A percentile compares a stretch with the other conserved stretches of the same genome.
Evolutionary conservation across 2,329 filamentous ascomycete species (phyloP).

Genomic region (Cadophora sp.): DNA sequence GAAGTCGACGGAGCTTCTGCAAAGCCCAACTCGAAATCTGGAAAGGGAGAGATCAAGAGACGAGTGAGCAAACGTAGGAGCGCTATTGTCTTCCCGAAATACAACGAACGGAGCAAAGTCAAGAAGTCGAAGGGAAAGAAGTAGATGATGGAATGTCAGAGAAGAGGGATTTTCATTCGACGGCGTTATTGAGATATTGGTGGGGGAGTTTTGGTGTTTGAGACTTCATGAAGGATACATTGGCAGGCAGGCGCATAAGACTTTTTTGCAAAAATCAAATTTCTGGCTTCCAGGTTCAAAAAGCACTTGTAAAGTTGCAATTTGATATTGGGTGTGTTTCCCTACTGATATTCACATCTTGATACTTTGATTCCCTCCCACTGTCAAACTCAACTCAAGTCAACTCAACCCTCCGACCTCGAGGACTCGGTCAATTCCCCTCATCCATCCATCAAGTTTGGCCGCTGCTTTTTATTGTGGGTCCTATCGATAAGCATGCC

Average conservation of each 20-base stretch:
- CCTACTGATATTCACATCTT: background rate
- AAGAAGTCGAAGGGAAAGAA: constrained; percentile 44
- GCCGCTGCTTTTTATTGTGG: constrained; percentile 13
- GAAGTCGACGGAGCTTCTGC: constrained; percentile 57
- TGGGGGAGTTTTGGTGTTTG: constrained; percentile 28
- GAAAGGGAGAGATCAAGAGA: constrained; percentile 63
- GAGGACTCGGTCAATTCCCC: background rate
- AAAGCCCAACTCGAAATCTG: constrained; percentile 49
- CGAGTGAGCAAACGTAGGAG: constrained; percentile 54
- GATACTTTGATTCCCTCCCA: background rate
- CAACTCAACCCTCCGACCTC: background rate
- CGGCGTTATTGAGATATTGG: constrained; percentile 23
- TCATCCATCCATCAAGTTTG: background rate
- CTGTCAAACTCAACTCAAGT: background rate
- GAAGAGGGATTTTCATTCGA: background rate
- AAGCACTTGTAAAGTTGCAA: background rate
- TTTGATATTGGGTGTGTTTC: background rate
- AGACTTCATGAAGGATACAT: constrained; percentile 2
- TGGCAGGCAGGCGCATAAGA: constrained; percentile 20
- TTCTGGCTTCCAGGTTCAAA: background rate
- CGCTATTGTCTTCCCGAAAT: constrained; percentile 66
- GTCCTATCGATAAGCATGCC: constrained; percentile 15
- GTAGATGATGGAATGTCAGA: constrained; percentile 15
- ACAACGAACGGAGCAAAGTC: constrained; percentile 57
- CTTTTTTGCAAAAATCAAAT: background rate